Evolutionary conservation across 768 basidiomycete species (phyloP).

Genomic region (Suillus americanus): DNA sequence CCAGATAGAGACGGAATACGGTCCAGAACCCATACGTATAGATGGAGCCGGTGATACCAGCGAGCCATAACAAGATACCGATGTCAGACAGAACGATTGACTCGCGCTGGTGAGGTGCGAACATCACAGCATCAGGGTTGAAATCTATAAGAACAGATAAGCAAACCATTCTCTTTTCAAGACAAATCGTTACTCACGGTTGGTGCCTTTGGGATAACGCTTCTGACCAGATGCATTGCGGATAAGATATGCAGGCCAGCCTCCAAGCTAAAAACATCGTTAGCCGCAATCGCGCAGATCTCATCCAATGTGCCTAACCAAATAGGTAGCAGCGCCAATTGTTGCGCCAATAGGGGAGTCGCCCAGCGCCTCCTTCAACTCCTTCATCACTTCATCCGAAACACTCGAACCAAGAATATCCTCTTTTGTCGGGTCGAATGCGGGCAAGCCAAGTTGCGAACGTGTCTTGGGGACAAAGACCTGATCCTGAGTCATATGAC

Average conservation of each 20-base stretch:
- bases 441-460: slow-evolving; percentile 61
- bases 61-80: slow-evolving; percentile 76
- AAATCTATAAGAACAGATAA: slow-evolving; percentile 53
- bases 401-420: slow-evolving; percentile 65
- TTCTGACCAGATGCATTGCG: slow-evolving; percentile 84
- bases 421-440: slow-evolving; percentile 67
- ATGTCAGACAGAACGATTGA: slow-evolving; percentile 83
- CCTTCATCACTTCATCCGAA: slow-evolving; percentile 62
- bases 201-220: slow-evolving; percentile 75
- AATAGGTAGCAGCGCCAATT: slow-evolving; percentile 51
- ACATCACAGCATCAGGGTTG: slow-evolving; percentile 75
- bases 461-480: slow-evolving; percentile 95
- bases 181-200: slow-evolving; percentile 52
- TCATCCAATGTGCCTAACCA: slow-evolving; percentile 42
- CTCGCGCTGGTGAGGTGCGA: slow-evolving; percentile 71
- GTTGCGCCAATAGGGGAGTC: slow-evolving; percentile 84
- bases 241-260: slow-evolving; percentile 85
- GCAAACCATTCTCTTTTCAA: background rate
- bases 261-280: slow-evolving; percentile 52
- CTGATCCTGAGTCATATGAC: slow-evolving; percentile 92
- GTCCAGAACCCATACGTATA: slow-evolving; percentile 63
- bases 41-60: slow-evolving; percentile 53
- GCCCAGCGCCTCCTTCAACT: slow-evolving; percentile 83
- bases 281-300: background rate
- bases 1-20: slow-evolving; percentile 77